phyloP scores from a whole-genome alignment of 495 filamentous ascomycete genomes.

The Aspergillus homomorphus region DNA sequence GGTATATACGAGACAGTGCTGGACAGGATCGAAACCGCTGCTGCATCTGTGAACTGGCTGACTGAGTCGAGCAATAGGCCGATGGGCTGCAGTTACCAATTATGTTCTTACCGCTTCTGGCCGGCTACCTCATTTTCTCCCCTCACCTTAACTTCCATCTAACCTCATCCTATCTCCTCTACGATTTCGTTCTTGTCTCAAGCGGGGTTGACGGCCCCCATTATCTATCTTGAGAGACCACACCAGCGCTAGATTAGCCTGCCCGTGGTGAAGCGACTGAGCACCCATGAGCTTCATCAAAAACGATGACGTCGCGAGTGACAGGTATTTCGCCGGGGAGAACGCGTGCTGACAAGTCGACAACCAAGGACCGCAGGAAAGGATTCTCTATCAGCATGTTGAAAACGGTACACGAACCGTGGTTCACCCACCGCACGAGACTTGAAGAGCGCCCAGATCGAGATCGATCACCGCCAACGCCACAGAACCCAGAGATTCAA shows the following conservation, averaged over 20 bases:
- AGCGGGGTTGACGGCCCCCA: too few relatives aligned
- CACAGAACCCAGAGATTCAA: neutral
- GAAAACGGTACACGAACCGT: neutral
- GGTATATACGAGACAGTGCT: too few relatives aligned
- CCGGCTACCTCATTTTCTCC: neutral
- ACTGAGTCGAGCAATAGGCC: too few relatives aligned
- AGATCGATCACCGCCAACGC: neutral
- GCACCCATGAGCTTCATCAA: neutral
- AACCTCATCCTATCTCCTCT: too few relatives aligned
- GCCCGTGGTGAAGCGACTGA: too few relatives aligned
- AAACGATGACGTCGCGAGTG: neutral
- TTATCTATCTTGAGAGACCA: too few relatives aligned
- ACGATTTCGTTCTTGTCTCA: too few relatives aligned
- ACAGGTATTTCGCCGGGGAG: neutral
- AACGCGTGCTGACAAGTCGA: neutral
- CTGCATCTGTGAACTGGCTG: too few relatives aligned
- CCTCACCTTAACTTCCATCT: neutral
- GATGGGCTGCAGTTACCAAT: too few relatives aligned
- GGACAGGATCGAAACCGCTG: too few relatives aligned
- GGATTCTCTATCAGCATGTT: neutral
- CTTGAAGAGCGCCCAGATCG: neutral
- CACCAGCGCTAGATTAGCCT: too few relatives aligned
- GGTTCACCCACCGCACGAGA: neutral
- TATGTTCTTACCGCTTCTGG: neutral
- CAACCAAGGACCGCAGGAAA: neutral